Conservation (phyloP, 352 stramenopile species). For the Globisporangium nodosum region DNA sequence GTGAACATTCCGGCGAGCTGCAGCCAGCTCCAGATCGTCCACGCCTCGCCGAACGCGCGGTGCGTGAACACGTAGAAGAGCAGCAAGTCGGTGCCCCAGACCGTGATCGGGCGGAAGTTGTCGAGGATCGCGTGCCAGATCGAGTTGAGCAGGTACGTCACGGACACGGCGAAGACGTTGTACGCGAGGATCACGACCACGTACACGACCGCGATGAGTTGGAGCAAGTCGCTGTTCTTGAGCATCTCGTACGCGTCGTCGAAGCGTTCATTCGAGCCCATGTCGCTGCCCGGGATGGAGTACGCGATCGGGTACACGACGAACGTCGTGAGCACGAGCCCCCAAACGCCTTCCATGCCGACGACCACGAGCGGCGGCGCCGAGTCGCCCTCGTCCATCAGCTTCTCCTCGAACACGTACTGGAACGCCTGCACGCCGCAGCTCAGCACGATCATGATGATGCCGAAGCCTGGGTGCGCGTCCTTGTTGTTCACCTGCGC, state of each 20-base stretch:
- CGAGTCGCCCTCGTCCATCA: constrained; percentile 93
- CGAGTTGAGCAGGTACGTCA: constrained; percentile 95
- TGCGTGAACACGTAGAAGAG: constrained; percentile 95
- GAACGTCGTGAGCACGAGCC: constrained; percentile 88
- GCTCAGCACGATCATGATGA: constrained; percentile 93
- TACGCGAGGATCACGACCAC: constrained; percentile 93
- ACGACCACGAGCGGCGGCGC: constrained; percentile 91
- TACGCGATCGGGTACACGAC: constrained; percentile 94
- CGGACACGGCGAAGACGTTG: constrained; percentile 96
- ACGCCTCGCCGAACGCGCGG: constrained; percentile 90
- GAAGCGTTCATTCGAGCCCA: constrained; percentile 93
- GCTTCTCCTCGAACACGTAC: constrained; percentile 98
- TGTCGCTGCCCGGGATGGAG: constrained; percentile 87
- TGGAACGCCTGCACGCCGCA: constrained; percentile 93
- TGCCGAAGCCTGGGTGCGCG: constrained; percentile 82
- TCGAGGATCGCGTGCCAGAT: constrained; percentile 98
- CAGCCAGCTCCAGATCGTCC: constrained; percentile 93
- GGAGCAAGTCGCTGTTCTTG: constrained; percentile 50
- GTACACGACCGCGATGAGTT: constrained; percentile 80
- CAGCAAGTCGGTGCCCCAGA: constrained; percentile 93
- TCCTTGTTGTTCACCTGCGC: constrained; percentile 60
- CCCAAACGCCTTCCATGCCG: constrained; percentile 97
- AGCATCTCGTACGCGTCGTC: constrained; percentile 79
- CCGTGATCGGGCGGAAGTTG: constrained; percentile 96
- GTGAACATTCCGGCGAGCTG: constrained; percentile 93